phyloP scores from a whole-genome alignment of 2,329 filamentous ascomycete species.

The Diaporthe sp. region DNA sequence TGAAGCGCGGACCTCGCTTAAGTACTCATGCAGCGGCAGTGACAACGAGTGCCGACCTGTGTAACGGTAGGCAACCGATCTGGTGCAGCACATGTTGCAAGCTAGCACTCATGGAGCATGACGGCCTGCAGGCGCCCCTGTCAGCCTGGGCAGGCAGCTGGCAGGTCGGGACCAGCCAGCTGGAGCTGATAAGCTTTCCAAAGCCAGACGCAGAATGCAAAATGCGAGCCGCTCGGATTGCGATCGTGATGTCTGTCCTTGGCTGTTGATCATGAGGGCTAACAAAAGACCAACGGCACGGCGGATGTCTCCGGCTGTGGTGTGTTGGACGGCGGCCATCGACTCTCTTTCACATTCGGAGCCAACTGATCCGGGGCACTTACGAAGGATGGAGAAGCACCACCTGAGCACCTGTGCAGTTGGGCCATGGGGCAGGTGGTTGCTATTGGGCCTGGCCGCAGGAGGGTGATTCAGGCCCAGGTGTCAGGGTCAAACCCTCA shows the following conservation, averaged over 20 bases:
- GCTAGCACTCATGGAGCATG: background rate
- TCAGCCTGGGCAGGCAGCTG: background rate
- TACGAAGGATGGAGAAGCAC: background rate
- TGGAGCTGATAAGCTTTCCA: background rate
- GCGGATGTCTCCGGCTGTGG: background rate
- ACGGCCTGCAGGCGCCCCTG: background rate
- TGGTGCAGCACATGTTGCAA: background rate
- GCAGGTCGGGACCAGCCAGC: background rate
- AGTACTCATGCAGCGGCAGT: background rate
- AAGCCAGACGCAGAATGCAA: background rate
- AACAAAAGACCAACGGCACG: background rate
- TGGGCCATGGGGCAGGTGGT: too few relatives aligned
- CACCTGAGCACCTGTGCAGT: background rate
- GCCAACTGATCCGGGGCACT: background rate
- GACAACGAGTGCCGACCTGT: background rate
- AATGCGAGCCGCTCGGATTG: slow-evolving; percentile 6
- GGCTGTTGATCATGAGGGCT: background rate
- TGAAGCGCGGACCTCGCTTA: background rate
- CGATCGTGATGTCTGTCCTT: background rate
- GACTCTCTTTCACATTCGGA: background rate
- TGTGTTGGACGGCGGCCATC: background rate
- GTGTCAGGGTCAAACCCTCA: background rate
- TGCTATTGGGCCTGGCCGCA: background rate
- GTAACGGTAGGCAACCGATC: background rate
- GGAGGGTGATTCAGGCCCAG: background rate